phyloP scores from a whole-genome alignment of 129 eudicot species.

The Centella asiatica region DNA sequence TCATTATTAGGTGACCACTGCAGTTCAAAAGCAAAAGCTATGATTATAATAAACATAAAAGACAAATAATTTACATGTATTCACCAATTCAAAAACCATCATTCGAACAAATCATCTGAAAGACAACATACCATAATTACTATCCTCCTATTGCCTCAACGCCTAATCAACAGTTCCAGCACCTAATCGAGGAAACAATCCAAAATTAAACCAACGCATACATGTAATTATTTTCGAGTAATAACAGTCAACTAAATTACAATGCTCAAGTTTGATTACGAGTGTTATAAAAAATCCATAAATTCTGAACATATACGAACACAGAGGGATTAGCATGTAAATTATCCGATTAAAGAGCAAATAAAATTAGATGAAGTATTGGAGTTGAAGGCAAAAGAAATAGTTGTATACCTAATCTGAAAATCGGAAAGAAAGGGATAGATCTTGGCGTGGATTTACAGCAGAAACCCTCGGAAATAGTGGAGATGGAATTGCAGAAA shows the following conservation, averaged over 20 bases:
- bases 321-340: not conserved
- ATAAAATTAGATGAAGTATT: too few species aligned
- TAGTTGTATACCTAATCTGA: not conserved
- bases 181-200: not conserved
- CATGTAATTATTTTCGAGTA: too few species aligned
- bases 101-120: not conserved
- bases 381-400: not conserved
- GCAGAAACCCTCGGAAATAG: not conserved
- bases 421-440: not conserved
- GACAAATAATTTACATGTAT: not conserved
- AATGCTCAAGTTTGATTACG: too few species aligned
- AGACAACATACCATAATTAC: constrained; percentile 12
- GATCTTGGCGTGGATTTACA: not conserved
- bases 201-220: not conserved
- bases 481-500: not conserved
- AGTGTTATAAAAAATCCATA: too few species aligned
- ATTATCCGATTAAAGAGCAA: not conserved
- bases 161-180: not conserved
- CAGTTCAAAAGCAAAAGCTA: not conserved
- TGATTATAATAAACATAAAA: not conserved
- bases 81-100: not conserved
- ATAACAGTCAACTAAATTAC: too few species aligned
- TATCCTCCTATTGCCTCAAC: not conserved
- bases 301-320: too few species aligned
- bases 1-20: not conserved